Evolutionary conservation across 202 grass and related monocot species (phyloP).

Genomic region (Elaeis oleifera): DNA sequence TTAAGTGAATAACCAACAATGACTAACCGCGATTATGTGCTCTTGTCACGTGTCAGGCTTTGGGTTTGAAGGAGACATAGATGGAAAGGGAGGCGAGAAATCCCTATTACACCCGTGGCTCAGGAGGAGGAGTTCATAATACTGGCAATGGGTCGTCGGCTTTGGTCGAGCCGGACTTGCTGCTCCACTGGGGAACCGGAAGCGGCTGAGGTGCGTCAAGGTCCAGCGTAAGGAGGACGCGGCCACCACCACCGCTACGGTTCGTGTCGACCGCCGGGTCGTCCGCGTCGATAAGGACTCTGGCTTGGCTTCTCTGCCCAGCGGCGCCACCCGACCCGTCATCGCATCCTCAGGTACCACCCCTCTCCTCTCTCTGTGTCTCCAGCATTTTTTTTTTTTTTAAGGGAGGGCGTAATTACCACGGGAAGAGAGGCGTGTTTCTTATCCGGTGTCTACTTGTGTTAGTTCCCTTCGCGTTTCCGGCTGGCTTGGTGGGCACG

Average conservation of each 20-base stretch:
- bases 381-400: no score
- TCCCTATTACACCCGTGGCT: slow-evolving; percentile 72
- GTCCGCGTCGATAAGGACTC: neutral
- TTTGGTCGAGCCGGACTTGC: slow-evolving; percentile 44
- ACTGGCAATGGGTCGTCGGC: slow-evolving; percentile 4
- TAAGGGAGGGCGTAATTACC: no score
- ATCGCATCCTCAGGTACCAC: slow-evolving; percentile 46
- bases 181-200: slow-evolving; percentile 81
- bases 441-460: no score
- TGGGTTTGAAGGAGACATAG: neutral
- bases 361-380: no score
- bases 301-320: slow-evolving; percentile 11
- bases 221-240: slow-evolving; percentile 50
- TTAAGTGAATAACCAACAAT: no score
- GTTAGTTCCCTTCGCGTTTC: no score
- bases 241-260: slow-evolving; percentile 14
- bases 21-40: no score
- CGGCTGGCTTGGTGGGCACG: no score
- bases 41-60: no score
- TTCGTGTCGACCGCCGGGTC: slow-evolving; percentile 20
- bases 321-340: slow-evolving; percentile 16
- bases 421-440: no score
- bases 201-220: slow-evolving; percentile 77
- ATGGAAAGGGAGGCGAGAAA: slow-evolving; percentile 80
- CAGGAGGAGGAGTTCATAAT: slow-evolving; percentile 30